Evolutionary conservation across 306 rosid genomes (phyloP).

Genomic region (Inga leiocalycina): DNA sequence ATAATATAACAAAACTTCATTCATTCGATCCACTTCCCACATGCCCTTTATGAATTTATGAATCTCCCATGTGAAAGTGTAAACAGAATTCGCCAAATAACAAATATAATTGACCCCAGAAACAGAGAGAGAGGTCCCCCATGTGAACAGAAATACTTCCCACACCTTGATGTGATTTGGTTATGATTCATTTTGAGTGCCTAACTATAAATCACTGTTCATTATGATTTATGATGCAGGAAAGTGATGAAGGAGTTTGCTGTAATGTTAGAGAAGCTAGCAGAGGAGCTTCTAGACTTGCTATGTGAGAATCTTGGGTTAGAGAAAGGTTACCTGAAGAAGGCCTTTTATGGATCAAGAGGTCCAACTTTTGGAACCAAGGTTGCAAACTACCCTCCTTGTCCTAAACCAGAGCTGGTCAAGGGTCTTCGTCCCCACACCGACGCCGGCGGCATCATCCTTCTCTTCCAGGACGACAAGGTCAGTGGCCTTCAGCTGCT

Average conservation of each 20-base stretch:
- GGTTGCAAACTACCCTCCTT: slow-evolving; percentile 12
- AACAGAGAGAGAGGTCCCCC: neutral
- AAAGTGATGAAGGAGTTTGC: slow-evolving; percentile 65
- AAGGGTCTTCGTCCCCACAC: slow-evolving; percentile 9
- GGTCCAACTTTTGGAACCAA: slow-evolving; percentile 8
- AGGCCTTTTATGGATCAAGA: neutral
- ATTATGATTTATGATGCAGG: slow-evolving; percentile 33
- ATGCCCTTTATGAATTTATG: neutral
- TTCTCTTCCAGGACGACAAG: slow-evolving; percentile 3
- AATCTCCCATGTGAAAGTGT: neutral
- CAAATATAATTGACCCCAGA: neutral
- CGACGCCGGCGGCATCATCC: slow-evolving; percentile 8
- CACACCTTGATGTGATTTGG: neutral
- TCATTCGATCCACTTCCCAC: neutral
- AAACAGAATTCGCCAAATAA: neutral
- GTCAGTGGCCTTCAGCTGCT: slow-evolving; percentile 2
- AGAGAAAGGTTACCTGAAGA: slow-evolving; percentile 12
- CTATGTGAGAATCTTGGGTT: slow-evolving; percentile 1
- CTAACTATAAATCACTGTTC: neutral
- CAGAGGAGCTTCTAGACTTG: slow-evolving; percentile 40
- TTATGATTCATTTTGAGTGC: neutral
- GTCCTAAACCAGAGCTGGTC: neutral
- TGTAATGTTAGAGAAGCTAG: slow-evolving; percentile 48
- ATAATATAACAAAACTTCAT: too few species aligned
- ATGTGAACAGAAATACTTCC: neutral